Evolutionary conservation across 2,329 filamentous ascomycete species (phyloP), one percentile per base, ranked within the genome.

Genomic region (Cryphonectria japonica): DNA sequence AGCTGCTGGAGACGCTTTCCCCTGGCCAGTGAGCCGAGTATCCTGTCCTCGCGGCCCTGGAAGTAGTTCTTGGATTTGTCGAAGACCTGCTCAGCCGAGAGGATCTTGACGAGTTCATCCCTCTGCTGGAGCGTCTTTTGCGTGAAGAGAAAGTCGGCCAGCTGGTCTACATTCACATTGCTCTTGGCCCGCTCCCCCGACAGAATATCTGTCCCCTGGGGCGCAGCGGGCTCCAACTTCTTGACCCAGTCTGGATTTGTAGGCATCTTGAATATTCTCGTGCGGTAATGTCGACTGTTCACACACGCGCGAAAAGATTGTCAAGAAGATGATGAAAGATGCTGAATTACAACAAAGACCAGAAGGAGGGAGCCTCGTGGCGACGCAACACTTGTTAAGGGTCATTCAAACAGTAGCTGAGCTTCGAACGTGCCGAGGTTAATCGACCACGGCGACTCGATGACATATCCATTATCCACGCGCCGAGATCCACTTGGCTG

Each of bases 41-140:
- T 90, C 65, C 89, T 86, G 73, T 92, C 91, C 37, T 88, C 85
- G 61, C 92, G 85, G 59, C 92, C 91, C 75, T 88, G 86, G 79
- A 92, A 93, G 81, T 93, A 93, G 78, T 94, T 93, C 74, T 92
- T 89, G 3, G 89, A 89, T 82, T 94, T 95, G 81, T 94, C 91
- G 75, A 95, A 94, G 70, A 93, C 86, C 67, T 88, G 87, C 71
- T 95, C 91, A 0, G 85, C 79, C 75, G 90, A 83, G 6, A 95
- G 85, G n/a, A 93, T 85, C 64, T 86, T 81, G 7, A 93, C 82
- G 39, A 95, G 85, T 34, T 82, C 83, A 1, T 86, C 81, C 76
- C 91, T 89, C 60, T 87, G 84, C 70, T 90, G 84, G 14, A 94
- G 83, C 6, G 85, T 84, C 71, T 91, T 86, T 76, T 89, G 88